Conservation (phyloP, 1,139 yeast genomes). For the Citeromyces hawaiiensis region DNA sequence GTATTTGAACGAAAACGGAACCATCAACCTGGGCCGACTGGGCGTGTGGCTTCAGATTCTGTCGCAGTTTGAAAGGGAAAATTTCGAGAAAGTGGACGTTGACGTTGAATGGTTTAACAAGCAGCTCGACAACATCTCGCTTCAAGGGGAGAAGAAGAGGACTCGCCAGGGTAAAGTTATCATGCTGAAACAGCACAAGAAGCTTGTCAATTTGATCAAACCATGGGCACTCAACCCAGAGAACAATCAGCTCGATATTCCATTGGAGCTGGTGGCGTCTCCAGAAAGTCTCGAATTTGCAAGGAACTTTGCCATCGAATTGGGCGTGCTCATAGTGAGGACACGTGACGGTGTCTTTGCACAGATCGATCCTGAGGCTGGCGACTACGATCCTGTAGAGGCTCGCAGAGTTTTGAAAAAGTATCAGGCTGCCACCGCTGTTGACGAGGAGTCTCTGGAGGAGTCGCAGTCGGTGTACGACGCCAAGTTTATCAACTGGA, state of each 20-base stretch:
- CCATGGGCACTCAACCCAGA: constrained; percentile 52
- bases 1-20: constrained; percentile 74
- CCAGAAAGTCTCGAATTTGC: constrained; percentile 42
- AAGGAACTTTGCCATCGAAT: constrained; percentile 47
- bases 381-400: constrained; percentile 47
- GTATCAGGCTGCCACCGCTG: constrained; percentile 61
- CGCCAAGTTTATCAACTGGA: constrained; percentile 70
- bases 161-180: constrained; percentile 52
- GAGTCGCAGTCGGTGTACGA: constrained; percentile 56
- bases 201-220: constrained; percentile 41
- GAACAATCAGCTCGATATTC: constrained; percentile 19
- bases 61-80: constrained; percentile 64
- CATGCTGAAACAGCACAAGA: constrained; percentile 62
- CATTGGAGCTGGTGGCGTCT: constrained; percentile 30
- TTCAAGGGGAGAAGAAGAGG: constrained; percentile 58
- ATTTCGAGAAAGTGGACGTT: constrained; percentile 67
- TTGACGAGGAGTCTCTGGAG: constrained; percentile 46
- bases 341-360: constrained; percentile 39
- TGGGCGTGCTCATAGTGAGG: constrained; percentile 47
- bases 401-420: constrained; percentile 42
- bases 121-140: constrained; percentile 67
- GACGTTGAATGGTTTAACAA: constrained; percentile 89
- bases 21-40: constrained; percentile 61
- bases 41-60: constrained; percentile 60
- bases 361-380: constrained; percentile 63